These are phyloP conservation scores for Xylaria sp. DNA, from an alignment of 2,329 filamentous ascomycete species.

Conservation along the genomic window DNA sequence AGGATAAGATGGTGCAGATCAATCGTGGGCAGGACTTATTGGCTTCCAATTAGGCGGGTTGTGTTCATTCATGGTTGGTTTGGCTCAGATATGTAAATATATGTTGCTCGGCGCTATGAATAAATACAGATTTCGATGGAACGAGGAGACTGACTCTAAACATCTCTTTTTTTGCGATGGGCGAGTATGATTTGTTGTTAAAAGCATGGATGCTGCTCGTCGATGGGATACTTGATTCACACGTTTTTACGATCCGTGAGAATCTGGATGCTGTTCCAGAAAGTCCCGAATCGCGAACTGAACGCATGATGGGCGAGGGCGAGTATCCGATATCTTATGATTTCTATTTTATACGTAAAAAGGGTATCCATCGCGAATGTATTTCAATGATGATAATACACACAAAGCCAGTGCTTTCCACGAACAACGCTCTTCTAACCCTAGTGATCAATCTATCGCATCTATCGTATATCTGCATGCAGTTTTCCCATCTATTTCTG, in stretches of 20 bases:
- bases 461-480: slow-evolving; percentile 3
- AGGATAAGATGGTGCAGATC: slow-evolving; percentile 95
- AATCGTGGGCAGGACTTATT: slow-evolving; percentile 73
- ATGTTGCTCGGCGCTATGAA: slow-evolving; percentile 14
- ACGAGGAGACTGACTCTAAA: neutral
- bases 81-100: slow-evolving; percentile 14
- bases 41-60: slow-evolving; percentile 31
- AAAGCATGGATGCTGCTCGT: neutral
- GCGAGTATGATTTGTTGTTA: neutral
- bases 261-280: neutral
- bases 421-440: neutral
- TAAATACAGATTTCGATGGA: slow-evolving; percentile 5
- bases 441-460: neutral
- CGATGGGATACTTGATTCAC: neutral
- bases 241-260: neutral
- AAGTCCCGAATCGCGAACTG: neutral
- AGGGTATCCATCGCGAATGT: slow-evolving; percentile 19
- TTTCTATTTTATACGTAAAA: slow-evolving; percentile 6
- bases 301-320: neutral
- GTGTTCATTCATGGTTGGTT: no score
- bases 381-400: neutral
- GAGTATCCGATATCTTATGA: slow-evolving; percentile 3
- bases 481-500: neutral
- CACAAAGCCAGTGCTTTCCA: neutral
- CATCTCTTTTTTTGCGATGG: no score